A percentile compares a stretch with the other conserved stretches of the same genome.
These are phyloP conservation scores for Exophiala lecanii-corni DNA, from an alignment of 2,329 filamentous ascomycete genomes.

Conservation along the genomic window DNA sequence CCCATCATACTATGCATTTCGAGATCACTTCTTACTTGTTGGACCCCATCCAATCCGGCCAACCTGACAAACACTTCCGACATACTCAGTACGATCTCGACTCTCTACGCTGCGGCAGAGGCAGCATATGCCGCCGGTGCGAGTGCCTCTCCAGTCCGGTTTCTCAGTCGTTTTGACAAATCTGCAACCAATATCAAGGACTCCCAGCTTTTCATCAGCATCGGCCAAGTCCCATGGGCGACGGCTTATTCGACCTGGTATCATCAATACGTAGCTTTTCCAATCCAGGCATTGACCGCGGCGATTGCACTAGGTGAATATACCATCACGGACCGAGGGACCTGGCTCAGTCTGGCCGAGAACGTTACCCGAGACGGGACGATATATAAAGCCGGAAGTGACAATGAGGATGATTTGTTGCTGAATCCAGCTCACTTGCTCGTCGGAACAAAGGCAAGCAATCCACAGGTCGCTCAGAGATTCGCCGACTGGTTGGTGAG, in stretches of 20 bases:
- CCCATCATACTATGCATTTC: slow-evolving; percentile 40
- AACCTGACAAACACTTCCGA: slow-evolving; percentile 4
- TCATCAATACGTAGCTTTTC: slow-evolving; percentile 40
- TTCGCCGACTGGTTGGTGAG: slow-evolving; percentile 40
- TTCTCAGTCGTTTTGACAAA: slow-evolving; percentile 43
- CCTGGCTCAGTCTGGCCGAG: slow-evolving; percentile 38
- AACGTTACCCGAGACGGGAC: slow-evolving; percentile 25
- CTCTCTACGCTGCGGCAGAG: slow-evolving; percentile 26
- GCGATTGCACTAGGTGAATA: slow-evolving; percentile 43
- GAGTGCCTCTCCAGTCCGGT: slow-evolving; percentile 35
- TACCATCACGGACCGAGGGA: slow-evolving; percentile 45
- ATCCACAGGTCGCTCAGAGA: slow-evolving; percentile 32
- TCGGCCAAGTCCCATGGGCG: slow-evolving; percentile 35
- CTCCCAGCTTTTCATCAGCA: slow-evolving; percentile 40
- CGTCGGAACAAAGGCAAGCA: slow-evolving; percentile 34
- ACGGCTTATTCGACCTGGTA: slow-evolving; percentile 10
- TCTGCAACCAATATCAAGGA: slow-evolving; percentile 49
- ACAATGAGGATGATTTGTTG: slow-evolving; percentile 36
- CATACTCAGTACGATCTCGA: slow-evolving; percentile 5
- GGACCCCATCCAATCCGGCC: slow-evolving; percentile 26
- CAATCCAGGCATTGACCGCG: slow-evolving; percentile 42
- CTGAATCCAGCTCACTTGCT: slow-evolving; percentile 44
- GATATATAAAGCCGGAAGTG: slow-evolving; percentile 29
- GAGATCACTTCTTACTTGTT: slow-evolving; percentile 45
- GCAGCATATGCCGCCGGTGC: slow-evolving; percentile 31